Percentiles rank a stretch among this genome's conserved stretches.
phyloP scores from a whole-genome alignment of 768 basidiomycete genomes.

The Basidioascus undulatus region DNA sequence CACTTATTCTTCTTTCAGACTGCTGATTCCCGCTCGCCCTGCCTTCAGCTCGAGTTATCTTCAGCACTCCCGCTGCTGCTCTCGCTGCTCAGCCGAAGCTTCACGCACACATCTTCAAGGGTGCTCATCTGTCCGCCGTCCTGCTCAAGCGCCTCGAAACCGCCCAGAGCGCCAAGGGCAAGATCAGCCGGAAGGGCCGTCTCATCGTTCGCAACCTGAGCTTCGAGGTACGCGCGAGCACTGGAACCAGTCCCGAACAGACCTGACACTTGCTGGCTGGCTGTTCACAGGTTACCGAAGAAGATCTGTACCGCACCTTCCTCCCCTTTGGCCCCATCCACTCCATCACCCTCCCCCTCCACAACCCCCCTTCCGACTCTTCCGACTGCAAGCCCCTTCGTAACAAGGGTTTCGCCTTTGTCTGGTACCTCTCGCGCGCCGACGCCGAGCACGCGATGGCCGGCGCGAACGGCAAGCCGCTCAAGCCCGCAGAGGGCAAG shows the following conservation, averaged over 20 bases:
- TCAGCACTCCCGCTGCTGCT: conserved; percentile 41
- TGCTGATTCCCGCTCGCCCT: background rate
- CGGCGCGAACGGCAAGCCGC: conserved; percentile 47
- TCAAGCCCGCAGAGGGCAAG: conserved; percentile 29
- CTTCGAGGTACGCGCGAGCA: conserved; percentile 27
- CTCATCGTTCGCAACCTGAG: conserved; percentile 81
- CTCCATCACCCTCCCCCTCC: conserved; percentile 52
- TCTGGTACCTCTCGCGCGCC: conserved; percentile 70
- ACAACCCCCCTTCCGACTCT: conserved; percentile 17
- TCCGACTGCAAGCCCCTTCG: conserved; percentile 15
- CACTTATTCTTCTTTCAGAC: background rate
- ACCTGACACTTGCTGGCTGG: background rate
- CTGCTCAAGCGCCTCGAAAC: conserved; percentile 65
- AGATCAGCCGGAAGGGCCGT: conserved; percentile 23
- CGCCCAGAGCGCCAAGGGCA: conserved; percentile 16
- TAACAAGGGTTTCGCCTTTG: conserved; percentile 70
- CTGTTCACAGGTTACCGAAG: conserved; percentile 36
- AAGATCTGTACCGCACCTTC: conserved; percentile 66
- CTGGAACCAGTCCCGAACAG: too few relatives aligned
- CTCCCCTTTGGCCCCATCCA: conserved; percentile 68
- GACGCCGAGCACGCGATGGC: conserved; percentile 65
- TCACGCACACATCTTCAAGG: conserved; percentile 84
- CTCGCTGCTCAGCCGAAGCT: conserved; percentile 49
- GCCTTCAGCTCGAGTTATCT: conserved; percentile 41
- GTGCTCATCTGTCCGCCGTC: conserved; percentile 55